Evolutionary conservation across 495 filamentous ascomycete species (phyloP).

Genomic region (Penicillium macrosclerotiorum): DNA sequence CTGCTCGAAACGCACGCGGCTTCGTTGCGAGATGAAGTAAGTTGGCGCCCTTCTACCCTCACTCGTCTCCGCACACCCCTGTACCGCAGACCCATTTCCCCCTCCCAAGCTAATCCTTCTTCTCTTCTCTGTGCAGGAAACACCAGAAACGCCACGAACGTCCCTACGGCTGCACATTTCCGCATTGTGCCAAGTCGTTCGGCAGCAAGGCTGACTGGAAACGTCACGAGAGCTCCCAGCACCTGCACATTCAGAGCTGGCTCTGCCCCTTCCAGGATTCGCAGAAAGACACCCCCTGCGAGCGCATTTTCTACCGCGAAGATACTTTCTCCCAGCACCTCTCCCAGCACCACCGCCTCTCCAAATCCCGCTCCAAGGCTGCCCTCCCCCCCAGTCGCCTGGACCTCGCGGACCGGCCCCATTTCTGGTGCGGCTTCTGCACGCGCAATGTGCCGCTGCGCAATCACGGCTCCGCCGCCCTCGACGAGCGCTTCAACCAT

Average conservation of each 20-base stretch:
- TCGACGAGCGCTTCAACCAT: conserved; percentile 81
- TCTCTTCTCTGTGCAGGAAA: conserved; percentile 54
- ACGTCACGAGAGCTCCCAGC: conserved; percentile 87
- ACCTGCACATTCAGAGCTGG: conserved; percentile 74
- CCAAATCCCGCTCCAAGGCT: neutral
- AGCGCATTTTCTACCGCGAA: conserved; percentile 57
- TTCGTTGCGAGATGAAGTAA: conserved; percentile 73
- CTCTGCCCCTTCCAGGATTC: conserved; percentile 56
- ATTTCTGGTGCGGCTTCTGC: conserved; percentile 95
- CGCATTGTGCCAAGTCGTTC: conserved; percentile 70
- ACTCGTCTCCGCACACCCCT: too few relatives aligned
- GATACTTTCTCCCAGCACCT: conserved; percentile 64
- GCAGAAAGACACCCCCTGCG: conserved; percentile 44
- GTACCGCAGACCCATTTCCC: neutral
- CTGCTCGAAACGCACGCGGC: conserved; percentile 55
- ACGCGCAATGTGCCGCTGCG: conserved; percentile 53
- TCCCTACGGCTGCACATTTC: conserved; percentile 85
- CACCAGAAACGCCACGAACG: conserved; percentile 83
- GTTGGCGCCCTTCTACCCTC: too few relatives aligned
- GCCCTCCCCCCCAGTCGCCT: conserved; percentile 48
- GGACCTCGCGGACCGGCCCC: conserved; percentile 63
- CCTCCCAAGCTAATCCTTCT: neutral
- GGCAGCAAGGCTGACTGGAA: conserved; percentile 98
- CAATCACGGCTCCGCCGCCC: conserved; percentile 54
- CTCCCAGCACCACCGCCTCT: conserved; percentile 41